These are phyloP conservation scores for Trichoderma virens DNA, from an alignment of 495 filamentous ascomycete genomes.

Conservation along the genomic window DNA sequence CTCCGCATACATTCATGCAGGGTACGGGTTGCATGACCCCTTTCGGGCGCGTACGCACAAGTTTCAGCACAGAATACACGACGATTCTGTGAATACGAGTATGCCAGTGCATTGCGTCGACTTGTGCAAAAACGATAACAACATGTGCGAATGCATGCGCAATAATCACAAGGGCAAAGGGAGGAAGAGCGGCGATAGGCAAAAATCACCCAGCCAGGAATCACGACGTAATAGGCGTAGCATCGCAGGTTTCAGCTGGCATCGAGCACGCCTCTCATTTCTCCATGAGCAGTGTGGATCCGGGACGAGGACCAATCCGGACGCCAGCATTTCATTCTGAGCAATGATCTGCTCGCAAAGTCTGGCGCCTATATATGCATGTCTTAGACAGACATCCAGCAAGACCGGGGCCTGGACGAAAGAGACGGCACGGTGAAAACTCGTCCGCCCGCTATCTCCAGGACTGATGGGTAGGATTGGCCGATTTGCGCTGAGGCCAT, in stretches of 20 bases:
- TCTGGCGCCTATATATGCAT: constrained; percentile 4
- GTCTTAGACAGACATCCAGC: not conserved
- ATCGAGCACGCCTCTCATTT: constrained; percentile 7
- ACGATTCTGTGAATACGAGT: no score
- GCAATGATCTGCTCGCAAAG: not conserved
- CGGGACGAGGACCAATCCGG: not conserved
- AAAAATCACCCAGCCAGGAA: not conserved
- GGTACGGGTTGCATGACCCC: no score
- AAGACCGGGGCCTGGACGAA: not conserved
- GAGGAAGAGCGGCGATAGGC: not conserved
- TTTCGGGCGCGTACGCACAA: no score
- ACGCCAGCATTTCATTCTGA: not conserved
- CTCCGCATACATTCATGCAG: no score
- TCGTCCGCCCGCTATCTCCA: not conserved
- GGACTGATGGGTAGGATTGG: not conserved
- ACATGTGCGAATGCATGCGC: no score
- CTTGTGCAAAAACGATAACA: no score
- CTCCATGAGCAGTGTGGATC: not conserved
- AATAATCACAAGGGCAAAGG: not conserved
- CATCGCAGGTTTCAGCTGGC: not conserved
- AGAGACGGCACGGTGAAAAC: not conserved
- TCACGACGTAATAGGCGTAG: not conserved
- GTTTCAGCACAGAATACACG: no score
- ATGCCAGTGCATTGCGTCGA: no score
- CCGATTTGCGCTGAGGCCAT: not conserved